A percentile compares a stretch with the other conserved stretches of the same genome.
These are phyloP conservation scores for Hortaea sp. DNA, from an alignment of 2,329 filamentous ascomycete species.

Conservation along the genomic window DNA sequence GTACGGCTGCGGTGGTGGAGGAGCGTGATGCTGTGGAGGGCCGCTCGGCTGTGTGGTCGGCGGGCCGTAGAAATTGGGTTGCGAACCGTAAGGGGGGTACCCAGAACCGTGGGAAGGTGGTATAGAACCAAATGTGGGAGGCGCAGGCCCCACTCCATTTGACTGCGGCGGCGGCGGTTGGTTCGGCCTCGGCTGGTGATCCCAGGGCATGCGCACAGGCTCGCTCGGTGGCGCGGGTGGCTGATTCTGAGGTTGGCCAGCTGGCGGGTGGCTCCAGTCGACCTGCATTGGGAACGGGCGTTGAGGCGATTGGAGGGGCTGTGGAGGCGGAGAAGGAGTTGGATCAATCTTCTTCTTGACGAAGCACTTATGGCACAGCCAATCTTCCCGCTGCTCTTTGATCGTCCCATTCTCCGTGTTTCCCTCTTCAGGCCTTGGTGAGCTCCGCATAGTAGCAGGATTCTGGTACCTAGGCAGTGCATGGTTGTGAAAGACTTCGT, in stretches of 20 bases:
- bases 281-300: slow-evolving; percentile 16
- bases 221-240: slow-evolving; percentile 7
- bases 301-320: slow-evolving; percentile 14
- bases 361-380: slow-evolving; percentile 41
- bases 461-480: slow-evolving; percentile 16
- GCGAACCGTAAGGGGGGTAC: slow-evolving; percentile 16
- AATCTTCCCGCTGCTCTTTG: slow-evolving; percentile 14
- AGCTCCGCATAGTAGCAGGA: slow-evolving; percentile 6
- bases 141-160: slow-evolving; percentile 9
- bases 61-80: slow-evolving; percentile 14
- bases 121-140: slow-evolving; percentile 6
- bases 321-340: slow-evolving; percentile 26
- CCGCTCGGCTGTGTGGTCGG: background rate
- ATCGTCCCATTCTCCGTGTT: slow-evolving; percentile 2
- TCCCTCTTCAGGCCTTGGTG: slow-evolving; percentile 3
- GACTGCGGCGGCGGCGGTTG: slow-evolving; percentile 8
- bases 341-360: slow-evolving; percentile 33
- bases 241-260: slow-evolving; percentile 8
- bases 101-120: slow-evolving; percentile 7
- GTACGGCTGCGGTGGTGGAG: background rate
- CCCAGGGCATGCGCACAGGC: slow-evolving; percentile 19
- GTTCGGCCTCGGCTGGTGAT: slow-evolving; percentile 14
- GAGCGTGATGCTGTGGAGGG: slow-evolving; percentile 2
- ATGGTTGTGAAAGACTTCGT: slow-evolving; percentile 17
- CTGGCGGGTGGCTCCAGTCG: slow-evolving; percentile 12